Evolutionary conservation across 441 rosid genomes (phyloP), one percentile per base, ranked within the genome.

Genomic region (Populus trichocarpa): DNA sequence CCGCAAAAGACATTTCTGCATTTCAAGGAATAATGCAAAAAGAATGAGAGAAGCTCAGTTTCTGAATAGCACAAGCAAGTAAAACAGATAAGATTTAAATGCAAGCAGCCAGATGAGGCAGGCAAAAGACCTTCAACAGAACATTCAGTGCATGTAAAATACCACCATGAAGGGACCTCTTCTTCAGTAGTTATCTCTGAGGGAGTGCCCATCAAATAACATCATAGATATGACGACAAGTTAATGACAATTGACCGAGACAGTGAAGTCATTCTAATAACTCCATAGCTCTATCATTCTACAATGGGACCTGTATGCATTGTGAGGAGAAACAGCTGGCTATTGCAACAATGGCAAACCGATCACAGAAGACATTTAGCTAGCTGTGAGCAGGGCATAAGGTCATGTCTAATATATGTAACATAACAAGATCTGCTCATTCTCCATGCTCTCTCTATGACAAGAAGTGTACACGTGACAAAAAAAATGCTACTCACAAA

Each of bases 1-100:
- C 98, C 93, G 36, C 95, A 89, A 32, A 94, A 86, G 79, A 90
- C 83, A 75, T 90, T 86, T 76, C 99, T 96, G 94, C 87, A 81
- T 67, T 77, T 73, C 66, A 59, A 12, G 53, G 28, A 67, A 32
- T 59, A 6, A 32, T 22, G 42, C 46, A 28, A 13, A 32, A 64
- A 35, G 3, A 7, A 23, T 16, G 36, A 1, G 32, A 33, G 67
- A 6, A 64, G 8, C 65, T n/a, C 16, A 75, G 66, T 22, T 23
- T 63, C 13, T 63, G 66, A 63, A 9, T 23, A 10, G 28, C 66
- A 63, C 66, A 61, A 23, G 66, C 66, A 63, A 22, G 66, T 3
- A 63, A 63, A 63, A 23, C 12, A 63, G 11, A 10, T 23, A 23
- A 22, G 66, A 22, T 57, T 57, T 18, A n/a, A 2, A n/a, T 1